Conservation (phyloP, 805 yeast genomes). For the Candida coleopterorum region DNA sequence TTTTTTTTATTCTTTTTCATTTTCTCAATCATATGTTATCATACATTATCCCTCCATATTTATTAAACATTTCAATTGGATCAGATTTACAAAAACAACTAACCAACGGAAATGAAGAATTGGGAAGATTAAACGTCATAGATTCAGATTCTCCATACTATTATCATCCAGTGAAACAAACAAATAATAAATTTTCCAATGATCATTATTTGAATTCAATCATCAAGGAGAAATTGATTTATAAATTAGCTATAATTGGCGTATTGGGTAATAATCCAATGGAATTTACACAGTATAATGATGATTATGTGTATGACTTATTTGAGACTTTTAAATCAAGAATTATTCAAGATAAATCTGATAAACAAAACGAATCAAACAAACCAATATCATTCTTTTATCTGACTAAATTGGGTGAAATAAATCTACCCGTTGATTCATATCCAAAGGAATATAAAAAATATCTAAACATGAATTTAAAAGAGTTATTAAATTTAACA, state of each 20-base stretch:
- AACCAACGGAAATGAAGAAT: conserved; percentile 16
- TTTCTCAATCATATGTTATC: neutral
- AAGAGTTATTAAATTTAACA: conserved; percentile 19
- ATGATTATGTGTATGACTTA: conserved; percentile 27
- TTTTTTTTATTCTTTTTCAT: neutral
- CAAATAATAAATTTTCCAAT: conserved; percentile 16
- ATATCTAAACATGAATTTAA: conserved; percentile 19
- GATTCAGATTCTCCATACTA: conserved; percentile 22
- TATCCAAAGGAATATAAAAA: conserved; percentile 17
- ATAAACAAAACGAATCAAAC: conserved; percentile 4
- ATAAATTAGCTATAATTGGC: conserved; percentile 33
- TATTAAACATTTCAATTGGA: conserved; percentile 35
- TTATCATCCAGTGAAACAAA: conserved; percentile 10
- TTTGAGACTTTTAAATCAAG: conserved; percentile 28
- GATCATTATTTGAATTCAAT: conserved; percentile 28
- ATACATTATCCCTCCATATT: conserved; percentile 40
- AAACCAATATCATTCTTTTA: conserved; percentile 4
- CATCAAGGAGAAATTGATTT: conserved; percentile 27
- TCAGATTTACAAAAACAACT: conserved; percentile 25
- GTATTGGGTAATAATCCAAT: conserved; percentile 31
- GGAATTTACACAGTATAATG: conserved; percentile 16
- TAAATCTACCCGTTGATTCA: conserved; percentile 8
- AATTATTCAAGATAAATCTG: conserved; percentile 12
- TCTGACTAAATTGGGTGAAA: conserved; percentile 15
- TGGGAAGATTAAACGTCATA: conserved; percentile 24